Conservation (phyloP, 2,329 filamentous ascomycete genomes). For the Penicillium capsulatum region DNA sequence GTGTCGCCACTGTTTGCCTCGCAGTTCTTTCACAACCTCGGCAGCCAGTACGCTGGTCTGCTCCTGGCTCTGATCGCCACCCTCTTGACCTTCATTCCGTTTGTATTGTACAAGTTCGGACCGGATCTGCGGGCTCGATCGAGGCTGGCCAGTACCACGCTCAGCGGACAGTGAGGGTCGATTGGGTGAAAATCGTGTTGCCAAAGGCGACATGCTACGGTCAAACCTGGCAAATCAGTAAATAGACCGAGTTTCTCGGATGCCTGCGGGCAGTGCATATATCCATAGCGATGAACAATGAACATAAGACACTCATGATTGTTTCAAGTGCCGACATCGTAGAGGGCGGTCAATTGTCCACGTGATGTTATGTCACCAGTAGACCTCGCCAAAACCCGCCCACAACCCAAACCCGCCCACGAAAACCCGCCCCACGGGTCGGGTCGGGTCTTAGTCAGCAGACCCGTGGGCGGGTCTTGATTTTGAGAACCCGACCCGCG, state of each 20-base stretch:
- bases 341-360: background rate
- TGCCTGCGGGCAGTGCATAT: conserved; percentile 1
- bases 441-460: no score
- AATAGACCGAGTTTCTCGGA: background rate
- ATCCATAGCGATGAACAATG: background rate
- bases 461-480: no score
- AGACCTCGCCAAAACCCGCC: no score
- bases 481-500: no score
- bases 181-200: background rate
- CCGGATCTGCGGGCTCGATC: conserved; percentile 29
- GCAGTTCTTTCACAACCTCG: conserved; percentile 53
- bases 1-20: conserved; percentile 51
- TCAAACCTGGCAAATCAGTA: background rate
- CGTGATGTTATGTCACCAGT: background rate
- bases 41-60: conserved; percentile 51
- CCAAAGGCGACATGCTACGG: background rate
- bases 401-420: no score
- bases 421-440: no score
- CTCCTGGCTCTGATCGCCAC: conserved; percentile 48
- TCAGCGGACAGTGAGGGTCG: background rate
- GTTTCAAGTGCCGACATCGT: no score
- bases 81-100: conserved; percentile 29
- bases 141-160: conserved; percentile 25
- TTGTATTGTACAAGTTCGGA: conserved; percentile 29
- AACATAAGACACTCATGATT: no score